Evolutionary conservation across 169 alveolate genomes (phyloP).

Genomic region (Sarcocystis neurona): DNA sequence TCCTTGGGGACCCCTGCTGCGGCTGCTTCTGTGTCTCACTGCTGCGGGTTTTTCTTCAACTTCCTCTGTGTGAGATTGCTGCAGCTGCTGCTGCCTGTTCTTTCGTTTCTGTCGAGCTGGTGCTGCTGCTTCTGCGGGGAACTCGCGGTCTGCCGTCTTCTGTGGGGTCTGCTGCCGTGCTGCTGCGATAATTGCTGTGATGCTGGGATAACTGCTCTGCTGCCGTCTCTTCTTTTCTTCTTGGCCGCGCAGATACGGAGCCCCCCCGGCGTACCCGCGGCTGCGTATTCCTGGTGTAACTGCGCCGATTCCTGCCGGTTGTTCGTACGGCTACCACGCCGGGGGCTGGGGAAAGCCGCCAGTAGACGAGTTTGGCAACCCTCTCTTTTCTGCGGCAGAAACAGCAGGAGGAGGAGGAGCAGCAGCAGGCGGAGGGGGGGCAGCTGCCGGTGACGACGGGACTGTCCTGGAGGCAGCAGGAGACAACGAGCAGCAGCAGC

Average conservation of each 20-base stretch:
- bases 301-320: conserved; percentile 89
- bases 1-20: too few relatives aligned
- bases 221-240: background rate
- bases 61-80: too few relatives aligned
- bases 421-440: background rate
- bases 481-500: too few relatives aligned
- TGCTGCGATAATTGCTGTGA: background rate
- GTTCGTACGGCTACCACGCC: conserved; percentile 84
- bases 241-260: conserved; percentile 85
- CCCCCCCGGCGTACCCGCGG: conserved; percentile 99
- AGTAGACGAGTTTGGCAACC: conserved; percentile 43
- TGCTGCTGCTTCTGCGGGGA: background rate
- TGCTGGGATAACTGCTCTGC: background rate
- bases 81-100: conserved; percentile 7
- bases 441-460: background rate
- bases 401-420: background rate
- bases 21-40: too few relatives aligned
- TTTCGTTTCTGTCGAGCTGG: background rate
- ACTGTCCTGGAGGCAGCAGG: background rate
- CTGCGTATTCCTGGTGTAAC: conserved; percentile 96
- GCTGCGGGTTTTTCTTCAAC: too few relatives aligned
- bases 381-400: conserved; percentile 33
- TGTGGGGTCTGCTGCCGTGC: background rate
- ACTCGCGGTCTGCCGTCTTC: background rate
- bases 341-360: conserved; percentile 91